A percentile compares a stretch with the other conserved stretches of the same genome.
Conservation (phyloP, 768 basidiomycete genomes). For the Candolleomyces efflorescens region DNA sequence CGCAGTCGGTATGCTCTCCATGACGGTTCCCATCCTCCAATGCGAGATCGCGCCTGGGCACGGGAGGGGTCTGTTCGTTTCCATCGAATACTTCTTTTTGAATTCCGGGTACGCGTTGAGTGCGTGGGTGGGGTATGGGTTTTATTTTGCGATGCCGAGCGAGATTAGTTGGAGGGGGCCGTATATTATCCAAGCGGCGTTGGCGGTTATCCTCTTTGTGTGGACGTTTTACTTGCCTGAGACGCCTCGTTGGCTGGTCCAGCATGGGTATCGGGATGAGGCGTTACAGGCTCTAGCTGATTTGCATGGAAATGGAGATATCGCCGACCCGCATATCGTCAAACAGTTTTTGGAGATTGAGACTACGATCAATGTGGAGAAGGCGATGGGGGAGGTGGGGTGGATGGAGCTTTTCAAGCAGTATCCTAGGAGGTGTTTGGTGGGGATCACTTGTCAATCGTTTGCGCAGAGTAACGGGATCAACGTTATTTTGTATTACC, state of each 20-base stretch:
- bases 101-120: conserved; percentile 47
- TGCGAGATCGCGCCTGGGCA: conserved; percentile 44
- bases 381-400: conserved; percentile 24
- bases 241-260: conserved; percentile 52
- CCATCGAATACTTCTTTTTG: conserved; percentile 50
- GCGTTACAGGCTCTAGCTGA: conserved; percentile 53
- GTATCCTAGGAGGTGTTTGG: conserved; percentile 43
- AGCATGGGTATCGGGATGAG: conserved; percentile 47
- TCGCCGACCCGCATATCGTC: conserved; percentile 36
- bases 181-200: conserved; percentile 48
- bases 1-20: conserved; percentile 47
- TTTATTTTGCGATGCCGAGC: conserved; percentile 40
- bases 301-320: conserved; percentile 48
- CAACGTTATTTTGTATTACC: conserved; percentile 54
- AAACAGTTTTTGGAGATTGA: conserved; percentile 43
- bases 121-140: conserved; percentile 46
- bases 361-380: conserved; percentile 28
- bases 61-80: conserved; percentile 48
- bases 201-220: conserved; percentile 41
- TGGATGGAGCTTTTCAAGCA: conserved; percentile 48
- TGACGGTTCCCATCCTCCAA: conserved; percentile 47
- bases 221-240: conserved; percentile 49
- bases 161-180: conserved; percentile 55
- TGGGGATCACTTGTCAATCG: conserved; percentile 53
- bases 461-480: conserved; percentile 55